Percentiles rank a stretch among this genome's conserved stretches.
phyloP scores from a whole-genome alignment of 2,329 filamentous ascomycete species.

The Pyrenophora teres region DNA sequence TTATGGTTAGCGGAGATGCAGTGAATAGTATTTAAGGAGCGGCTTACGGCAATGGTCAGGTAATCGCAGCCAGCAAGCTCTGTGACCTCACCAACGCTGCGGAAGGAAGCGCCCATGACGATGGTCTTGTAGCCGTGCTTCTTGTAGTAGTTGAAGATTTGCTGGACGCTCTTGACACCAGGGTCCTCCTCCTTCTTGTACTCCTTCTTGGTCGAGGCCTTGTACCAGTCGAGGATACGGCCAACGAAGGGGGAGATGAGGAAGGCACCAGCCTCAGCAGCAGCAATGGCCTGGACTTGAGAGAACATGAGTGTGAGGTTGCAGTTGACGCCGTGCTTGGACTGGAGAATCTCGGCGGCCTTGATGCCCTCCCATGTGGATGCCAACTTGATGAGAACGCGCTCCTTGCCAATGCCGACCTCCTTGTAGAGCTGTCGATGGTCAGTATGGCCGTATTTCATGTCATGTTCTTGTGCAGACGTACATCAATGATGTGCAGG shows the following conservation, averaged over 20 bases:
- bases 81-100: conserved; percentile 93
- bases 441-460: conserved; percentile 27
- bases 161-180: conserved; percentile 89
- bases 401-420: conserved; percentile 88
- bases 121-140: conserved; percentile 99
- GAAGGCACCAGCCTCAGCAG: conserved; percentile 92
- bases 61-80: conserved; percentile 99
- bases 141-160: conserved; percentile 99
- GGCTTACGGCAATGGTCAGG: conserved; percentile 89
- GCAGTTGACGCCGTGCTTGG: conserved; percentile 94
- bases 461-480: conserved; percentile 34
- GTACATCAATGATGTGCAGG: conserved; percentile 91
- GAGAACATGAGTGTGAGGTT: conserved; percentile 99
- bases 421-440: conserved; percentile 82
- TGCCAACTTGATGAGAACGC: conserved; percentile 97
- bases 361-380: conserved; percentile 99
- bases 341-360: conserved; percentile 95
- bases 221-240: conserved; percentile 99
- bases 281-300: conserved; percentile 88
- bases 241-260: conserved; percentile 99
- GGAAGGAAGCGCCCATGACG: conserved; percentile 99
- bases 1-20: conserved; percentile 17
- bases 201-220: conserved; percentile 92
- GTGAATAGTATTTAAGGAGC: not conserved
- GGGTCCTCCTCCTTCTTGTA: conserved; percentile 90